phyloP scores from a whole-genome alignment of 768 basidiomycete species.

The Phylloporus rhodoxanthus region DNA sequence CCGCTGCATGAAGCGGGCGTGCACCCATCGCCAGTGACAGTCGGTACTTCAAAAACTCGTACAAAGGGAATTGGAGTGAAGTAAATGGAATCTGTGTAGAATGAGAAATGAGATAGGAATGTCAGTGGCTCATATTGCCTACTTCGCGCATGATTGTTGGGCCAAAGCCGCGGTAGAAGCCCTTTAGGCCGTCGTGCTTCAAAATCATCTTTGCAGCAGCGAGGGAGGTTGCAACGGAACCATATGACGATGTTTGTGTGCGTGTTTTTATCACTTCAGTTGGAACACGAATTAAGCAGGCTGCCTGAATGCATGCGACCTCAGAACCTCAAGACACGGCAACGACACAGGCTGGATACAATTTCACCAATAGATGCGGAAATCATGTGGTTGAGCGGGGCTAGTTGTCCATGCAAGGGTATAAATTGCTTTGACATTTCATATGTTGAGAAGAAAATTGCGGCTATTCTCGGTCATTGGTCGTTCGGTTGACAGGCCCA shows the following conservation, averaged over 20 bases:
- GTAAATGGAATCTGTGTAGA: constrained; percentile 84
- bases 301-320: constrained; percentile 44
- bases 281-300: constrained; percentile 90
- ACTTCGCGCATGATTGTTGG: constrained; percentile 72
- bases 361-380: constrained; percentile 59
- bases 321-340: constrained; percentile 10
- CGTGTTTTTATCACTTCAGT: constrained; percentile 96
- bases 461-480: constrained; percentile 48
- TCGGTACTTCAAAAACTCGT: constrained; percentile 75
- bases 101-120: constrained; percentile 2
- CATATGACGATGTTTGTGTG: constrained; percentile 80
- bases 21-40: constrained; percentile 51
- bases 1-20: constrained; percentile 58
- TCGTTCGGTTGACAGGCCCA: not conserved
- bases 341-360: constrained; percentile 29
- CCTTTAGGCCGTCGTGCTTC: constrained; percentile 57
- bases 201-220: constrained; percentile 53
- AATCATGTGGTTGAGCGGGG: constrained; percentile 58
- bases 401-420: constrained; percentile 54
- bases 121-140: not conserved
- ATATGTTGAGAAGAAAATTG: constrained; percentile 92
- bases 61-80: constrained; percentile 91
- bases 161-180: constrained; percentile 86
- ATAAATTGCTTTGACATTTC: constrained; percentile 78
- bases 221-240: constrained; percentile 53